phyloP scores from a whole-genome alignment of 495 filamentous ascomycete species.

The Articulospora tetracladia region DNA sequence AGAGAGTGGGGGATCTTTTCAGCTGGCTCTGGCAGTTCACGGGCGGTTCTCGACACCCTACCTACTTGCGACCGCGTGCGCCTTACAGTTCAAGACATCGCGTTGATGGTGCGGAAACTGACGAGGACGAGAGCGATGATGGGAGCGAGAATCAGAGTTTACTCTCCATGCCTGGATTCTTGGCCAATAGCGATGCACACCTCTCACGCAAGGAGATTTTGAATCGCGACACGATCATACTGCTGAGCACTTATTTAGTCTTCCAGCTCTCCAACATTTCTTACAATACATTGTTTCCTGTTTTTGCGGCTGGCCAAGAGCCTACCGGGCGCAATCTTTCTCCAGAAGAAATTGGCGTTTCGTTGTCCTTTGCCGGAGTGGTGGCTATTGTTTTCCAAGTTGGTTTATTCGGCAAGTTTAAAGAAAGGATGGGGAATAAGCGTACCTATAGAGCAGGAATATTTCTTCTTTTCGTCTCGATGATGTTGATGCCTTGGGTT shows the following conservation, averaged over 20 bases:
- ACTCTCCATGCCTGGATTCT: constrained; percentile 22
- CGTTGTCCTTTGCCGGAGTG: constrained; percentile 77
- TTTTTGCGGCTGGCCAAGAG: constrained; percentile 71
- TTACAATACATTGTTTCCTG: constrained; percentile 40
- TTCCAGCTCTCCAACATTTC: constrained; percentile 28
- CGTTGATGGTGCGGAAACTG: constrained; percentile 31
- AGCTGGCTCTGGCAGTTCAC: constrained; percentile 73
- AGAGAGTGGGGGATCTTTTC: constrained; percentile 57
- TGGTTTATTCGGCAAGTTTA: constrained; percentile 72
- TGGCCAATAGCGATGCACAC: constrained; percentile 30
- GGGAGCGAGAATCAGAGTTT: constrained; percentile 25
- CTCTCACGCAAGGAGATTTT: constrained; percentile 51
- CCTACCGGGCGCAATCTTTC: constrained; percentile 74
- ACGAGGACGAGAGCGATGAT: constrained; percentile 24
- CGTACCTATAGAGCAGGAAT: constrained; percentile 75
- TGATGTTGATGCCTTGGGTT: constrained; percentile 85
- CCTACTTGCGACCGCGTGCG: constrained; percentile 42
- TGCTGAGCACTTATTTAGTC: constrained; percentile 41
- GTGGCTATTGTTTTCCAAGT: constrained; percentile 88
- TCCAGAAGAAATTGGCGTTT: constrained; percentile 79
- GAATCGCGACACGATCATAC: constrained; percentile 73
- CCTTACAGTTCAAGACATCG: constrained; percentile 22
- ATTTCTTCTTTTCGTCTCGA: constrained; percentile 78
- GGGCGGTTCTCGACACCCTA: constrained; percentile 50
- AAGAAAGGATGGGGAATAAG: constrained; percentile 80